phyloP scores from a whole-genome alignment of 2,329 filamentous ascomycete genomes.

The Sporothrix brasiliensis region DNA sequence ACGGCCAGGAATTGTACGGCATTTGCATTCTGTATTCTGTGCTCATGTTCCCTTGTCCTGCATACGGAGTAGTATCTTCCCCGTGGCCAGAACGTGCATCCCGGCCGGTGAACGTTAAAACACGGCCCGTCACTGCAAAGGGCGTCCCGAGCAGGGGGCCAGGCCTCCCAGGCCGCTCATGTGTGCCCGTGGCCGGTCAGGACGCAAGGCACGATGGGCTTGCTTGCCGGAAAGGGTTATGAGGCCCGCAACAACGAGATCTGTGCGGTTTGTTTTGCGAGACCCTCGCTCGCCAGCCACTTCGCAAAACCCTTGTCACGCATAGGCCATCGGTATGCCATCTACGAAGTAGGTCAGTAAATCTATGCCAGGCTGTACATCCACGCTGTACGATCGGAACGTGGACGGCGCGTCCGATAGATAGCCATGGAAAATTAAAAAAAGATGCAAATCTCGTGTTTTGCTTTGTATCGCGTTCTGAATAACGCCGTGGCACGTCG shows the following conservation, averaged over 20 bases:
- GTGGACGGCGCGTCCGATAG: constrained; percentile 3
- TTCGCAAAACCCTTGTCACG: background rate
- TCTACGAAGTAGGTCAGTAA: background rate
- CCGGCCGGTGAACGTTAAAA: constrained; percentile 21
- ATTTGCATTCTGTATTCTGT: background rate
- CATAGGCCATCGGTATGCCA: background rate
- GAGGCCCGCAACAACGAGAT: background rate
- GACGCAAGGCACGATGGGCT: background rate
- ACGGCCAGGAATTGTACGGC: background rate
- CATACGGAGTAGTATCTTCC: background rate
- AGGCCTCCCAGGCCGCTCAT: background rate
- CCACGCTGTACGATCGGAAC: background rate
- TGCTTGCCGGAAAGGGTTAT: constrained; percentile 13
- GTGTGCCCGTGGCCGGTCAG: constrained; percentile 2
- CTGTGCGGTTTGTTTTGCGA: background rate
- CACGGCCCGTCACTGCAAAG: background rate
- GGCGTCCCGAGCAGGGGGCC: background rate
- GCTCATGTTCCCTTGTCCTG: background rate
- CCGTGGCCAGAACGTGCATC: constrained; percentile 8
- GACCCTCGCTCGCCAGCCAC: background rate
- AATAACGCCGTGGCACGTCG: constrained; percentile 15
- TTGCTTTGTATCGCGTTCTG: background rate
- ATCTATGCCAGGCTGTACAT: background rate
- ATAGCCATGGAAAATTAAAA: background rate
- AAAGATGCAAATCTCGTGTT: background rate